A percentile compares a stretch with the other conserved stretches of the same genome.
Evolutionary conservation across 164 flowering plant genomes (phyloP).

Genomic region (Vitis vinifera): ASM3070453v1 NC_081820.1:23403501-23404000

Average conservation of each 20-base stretch:
- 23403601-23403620: background rate
- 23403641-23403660: background rate
- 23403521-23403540: conserved; percentile 7
- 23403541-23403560: conserved; percentile 8
- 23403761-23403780: no score
- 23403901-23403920: background rate
- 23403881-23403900: background rate
- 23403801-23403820: background rate
- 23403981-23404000: no score
- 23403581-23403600: conserved; percentile 1
- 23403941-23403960: background rate
- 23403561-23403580: conserved; percentile 4
- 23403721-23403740: no score
- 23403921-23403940: background rate
- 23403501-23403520: background rate
- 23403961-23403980: background rate
- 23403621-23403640: conserved; percentile 2
- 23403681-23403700: no score
- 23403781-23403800: background rate
- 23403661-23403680: background rate
- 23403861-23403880: background rate
- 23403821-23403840: conserved; percentile 1
- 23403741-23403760: no score
- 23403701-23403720: no score
- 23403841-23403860: background rate